These are phyloP conservation scores for Madurella fahalii DNA, from an alignment of 2,329 filamentous ascomycete genomes.

Conservation along the genomic window DNA sequence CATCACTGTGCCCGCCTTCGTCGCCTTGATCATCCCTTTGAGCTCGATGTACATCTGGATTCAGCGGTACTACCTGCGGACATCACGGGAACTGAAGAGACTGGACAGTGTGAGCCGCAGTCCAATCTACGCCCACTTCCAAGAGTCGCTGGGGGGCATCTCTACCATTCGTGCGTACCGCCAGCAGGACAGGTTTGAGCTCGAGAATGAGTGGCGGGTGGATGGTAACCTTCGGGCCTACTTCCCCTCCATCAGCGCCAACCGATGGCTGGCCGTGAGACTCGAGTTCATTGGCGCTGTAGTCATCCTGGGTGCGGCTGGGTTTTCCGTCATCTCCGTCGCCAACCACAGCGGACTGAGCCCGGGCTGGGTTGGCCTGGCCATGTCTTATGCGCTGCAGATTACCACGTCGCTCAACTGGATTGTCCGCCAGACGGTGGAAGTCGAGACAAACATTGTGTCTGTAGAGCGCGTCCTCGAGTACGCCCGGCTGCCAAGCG, in stretches of 20 bases:
- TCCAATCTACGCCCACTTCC: constrained; percentile 97
- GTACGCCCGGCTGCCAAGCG: constrained; percentile 85
- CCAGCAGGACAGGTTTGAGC: constrained; percentile 79
- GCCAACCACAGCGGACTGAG: constrained; percentile 60
- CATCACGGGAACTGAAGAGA: constrained; percentile 92
- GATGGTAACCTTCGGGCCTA: constrained; percentile 92
- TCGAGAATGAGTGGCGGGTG: constrained; percentile 96
- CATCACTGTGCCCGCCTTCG: constrained; percentile 72
- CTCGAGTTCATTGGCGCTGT: constrained; percentile 93
- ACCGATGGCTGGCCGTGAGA: constrained; percentile 89
- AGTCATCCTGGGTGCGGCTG: constrained; percentile 84
- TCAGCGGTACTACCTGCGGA: constrained; percentile 93
- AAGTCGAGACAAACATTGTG: constrained; percentile 99
- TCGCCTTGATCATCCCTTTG: constrained; percentile 76
- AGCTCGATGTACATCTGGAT: constrained; percentile 82
- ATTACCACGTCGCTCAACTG: constrained; percentile 97
- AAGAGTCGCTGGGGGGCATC: constrained; percentile 90
- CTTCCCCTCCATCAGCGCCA: constrained; percentile 91
- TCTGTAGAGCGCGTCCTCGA: constrained; percentile 97
- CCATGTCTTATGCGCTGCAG: constrained; percentile 95
- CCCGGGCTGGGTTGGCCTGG: constrained; percentile 78
- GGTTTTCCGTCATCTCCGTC: constrained; percentile 78
- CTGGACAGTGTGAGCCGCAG: constrained; percentile 93
- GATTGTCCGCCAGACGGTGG: constrained; percentile 97
- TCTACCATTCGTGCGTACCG: constrained; percentile 93